These are phyloP conservation scores for Tulasnella sp. DNA, from an alignment of 768 basidiomycete genomes.

Conservation along the genomic window DNA sequence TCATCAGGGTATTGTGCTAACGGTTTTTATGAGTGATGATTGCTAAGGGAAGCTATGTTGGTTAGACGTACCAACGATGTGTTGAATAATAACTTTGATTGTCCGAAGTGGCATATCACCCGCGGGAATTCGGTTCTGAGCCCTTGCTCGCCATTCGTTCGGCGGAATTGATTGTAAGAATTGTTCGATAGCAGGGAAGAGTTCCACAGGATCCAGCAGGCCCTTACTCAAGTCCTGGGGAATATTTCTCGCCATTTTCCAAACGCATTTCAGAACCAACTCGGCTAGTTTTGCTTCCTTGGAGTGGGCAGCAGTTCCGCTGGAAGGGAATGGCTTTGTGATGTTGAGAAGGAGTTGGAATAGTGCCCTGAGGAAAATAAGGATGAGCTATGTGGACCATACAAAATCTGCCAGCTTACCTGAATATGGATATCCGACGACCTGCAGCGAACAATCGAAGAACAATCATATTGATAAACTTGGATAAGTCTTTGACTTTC, in stretches of 20 bases:
- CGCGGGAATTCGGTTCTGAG: conserved; percentile 81
- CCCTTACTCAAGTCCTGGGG: conserved; percentile 78
- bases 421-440: conserved; percentile 78
- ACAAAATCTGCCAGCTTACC: conserved; percentile 37
- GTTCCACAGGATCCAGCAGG: conserved; percentile 69
- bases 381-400: not conserved
- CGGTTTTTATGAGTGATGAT: not conserved
- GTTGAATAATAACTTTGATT: conserved; percentile 96
- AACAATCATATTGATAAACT: conserved; percentile 98
- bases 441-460: conserved; percentile 85
- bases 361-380: conserved; percentile 39
- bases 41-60: not conserved
- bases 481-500: conserved; percentile 83
- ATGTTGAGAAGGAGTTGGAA: conserved; percentile 74
- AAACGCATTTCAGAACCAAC: conserved; percentile 88
- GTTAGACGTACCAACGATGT: conserved; percentile 70
- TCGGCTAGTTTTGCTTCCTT: conserved; percentile 83
- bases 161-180: conserved; percentile 90
- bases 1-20: conserved; percentile 74
- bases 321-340: conserved; percentile 68
- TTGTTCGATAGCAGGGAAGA: conserved; percentile 86
- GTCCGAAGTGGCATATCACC: conserved; percentile 97
- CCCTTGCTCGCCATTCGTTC: conserved; percentile 89
- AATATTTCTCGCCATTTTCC: conserved; percentile 93
- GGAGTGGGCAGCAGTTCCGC: conserved; percentile 56